Percentiles rank a stretch among this genome's conserved stretches.
Evolutionary conservation across 2,329 filamentous ascomycete species (phyloP).

Genomic region (Aspergillus candidus): DNA sequence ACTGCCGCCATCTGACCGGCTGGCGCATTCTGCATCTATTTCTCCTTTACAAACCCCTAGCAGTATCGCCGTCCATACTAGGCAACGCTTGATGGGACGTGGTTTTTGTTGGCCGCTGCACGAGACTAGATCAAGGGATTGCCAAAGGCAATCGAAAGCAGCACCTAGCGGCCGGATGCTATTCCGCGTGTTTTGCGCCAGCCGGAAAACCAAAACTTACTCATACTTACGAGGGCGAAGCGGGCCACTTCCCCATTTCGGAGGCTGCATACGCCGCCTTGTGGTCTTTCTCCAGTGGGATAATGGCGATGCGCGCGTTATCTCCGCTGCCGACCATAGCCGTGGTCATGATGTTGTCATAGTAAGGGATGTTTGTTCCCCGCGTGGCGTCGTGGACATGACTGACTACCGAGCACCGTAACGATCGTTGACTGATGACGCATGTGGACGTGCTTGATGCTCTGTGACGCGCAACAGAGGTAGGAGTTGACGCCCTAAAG

Average conservation of each 20-base stretch:
- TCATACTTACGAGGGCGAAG: slow-evolving; percentile 54
- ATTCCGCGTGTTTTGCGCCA: slow-evolving; percentile 20
- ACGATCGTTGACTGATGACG: slow-evolving; percentile 58
- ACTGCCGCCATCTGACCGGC: no score
- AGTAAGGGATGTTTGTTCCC: slow-evolving; percentile 60
- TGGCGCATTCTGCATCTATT: no score
- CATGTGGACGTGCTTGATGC: slow-evolving; percentile 56
- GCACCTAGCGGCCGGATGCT: slow-evolving; percentile 19
- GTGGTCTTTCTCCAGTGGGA: slow-evolving; percentile 37
- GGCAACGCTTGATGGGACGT: no score
- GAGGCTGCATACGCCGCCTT: slow-evolving; percentile 46
- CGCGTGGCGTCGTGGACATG: slow-evolving; percentile 43
- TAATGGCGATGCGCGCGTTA: slow-evolving; percentile 43
- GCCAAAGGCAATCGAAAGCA: slow-evolving; percentile 18
- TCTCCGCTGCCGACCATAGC: slow-evolving; percentile 45
- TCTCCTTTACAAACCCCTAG: no score
- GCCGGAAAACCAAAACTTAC: slow-evolving; percentile 49
- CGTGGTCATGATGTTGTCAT: slow-evolving; percentile 56
- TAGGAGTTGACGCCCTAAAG: slow-evolving; percentile 61
- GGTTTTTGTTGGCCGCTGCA: no score
- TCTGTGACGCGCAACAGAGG: slow-evolving; percentile 51
- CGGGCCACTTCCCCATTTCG: slow-evolving; percentile 37
- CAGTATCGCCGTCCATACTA: no score
- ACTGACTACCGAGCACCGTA: slow-evolving; percentile 59
- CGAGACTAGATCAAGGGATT: no score